Evolutionary conservation across 495 filamentous ascomycete species (phyloP).

Genomic region (Baudoinia panamericana): DNA sequence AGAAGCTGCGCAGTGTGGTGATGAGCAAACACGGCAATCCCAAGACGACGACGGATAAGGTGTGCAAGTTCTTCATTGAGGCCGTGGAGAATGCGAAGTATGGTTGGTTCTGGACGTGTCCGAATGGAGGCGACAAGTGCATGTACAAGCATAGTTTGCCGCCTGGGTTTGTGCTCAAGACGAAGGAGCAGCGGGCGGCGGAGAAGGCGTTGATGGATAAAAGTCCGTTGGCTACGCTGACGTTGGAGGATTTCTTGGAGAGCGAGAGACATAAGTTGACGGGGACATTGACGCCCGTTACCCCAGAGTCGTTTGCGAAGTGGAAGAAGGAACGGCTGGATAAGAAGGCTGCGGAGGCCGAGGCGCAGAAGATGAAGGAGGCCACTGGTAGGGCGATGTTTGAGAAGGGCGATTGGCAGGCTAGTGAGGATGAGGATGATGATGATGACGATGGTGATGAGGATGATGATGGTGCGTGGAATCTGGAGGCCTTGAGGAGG

Average conservation of each 20-base stretch:
- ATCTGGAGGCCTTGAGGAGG: slow-evolving; percentile 53
- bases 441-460: slow-evolving; percentile 46
- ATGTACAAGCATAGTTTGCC: slow-evolving; percentile 96
- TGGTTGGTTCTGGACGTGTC: slow-evolving; percentile 98
- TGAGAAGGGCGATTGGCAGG: slow-evolving; percentile 86
- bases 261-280: slow-evolving; percentile 86
- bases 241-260: slow-evolving; percentile 94
- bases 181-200: slow-evolving; percentile 86
- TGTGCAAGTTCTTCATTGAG: slow-evolving; percentile 98
- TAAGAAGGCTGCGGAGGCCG: slow-evolving; percentile 88
- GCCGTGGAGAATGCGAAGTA: slow-evolving; percentile 98
- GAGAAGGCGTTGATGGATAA: slow-evolving; percentile 98
- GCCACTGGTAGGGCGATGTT: slow-evolving; percentile 89
- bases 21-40: slow-evolving; percentile 95
- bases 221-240: slow-evolving; percentile 84
- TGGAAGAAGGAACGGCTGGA: slow-evolving; percentile 91
- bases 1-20: slow-evolving; percentile 81
- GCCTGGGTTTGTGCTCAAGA: slow-evolving; percentile 94
- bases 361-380: slow-evolving; percentile 81
- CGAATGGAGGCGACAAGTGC: slow-evolving; percentile 94
- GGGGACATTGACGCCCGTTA: slow-evolving; percentile 84
- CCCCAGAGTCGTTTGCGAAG: slow-evolving; percentile 73
- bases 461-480: slow-evolving; percentile 43
- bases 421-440: slow-evolving; percentile 49
- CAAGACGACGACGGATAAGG: slow-evolving; percentile 89